These are phyloP conservation scores for Macaranga tanarius DNA, from an alignment of 441 rosid genomes.

Conservation along the genomic window DNA sequence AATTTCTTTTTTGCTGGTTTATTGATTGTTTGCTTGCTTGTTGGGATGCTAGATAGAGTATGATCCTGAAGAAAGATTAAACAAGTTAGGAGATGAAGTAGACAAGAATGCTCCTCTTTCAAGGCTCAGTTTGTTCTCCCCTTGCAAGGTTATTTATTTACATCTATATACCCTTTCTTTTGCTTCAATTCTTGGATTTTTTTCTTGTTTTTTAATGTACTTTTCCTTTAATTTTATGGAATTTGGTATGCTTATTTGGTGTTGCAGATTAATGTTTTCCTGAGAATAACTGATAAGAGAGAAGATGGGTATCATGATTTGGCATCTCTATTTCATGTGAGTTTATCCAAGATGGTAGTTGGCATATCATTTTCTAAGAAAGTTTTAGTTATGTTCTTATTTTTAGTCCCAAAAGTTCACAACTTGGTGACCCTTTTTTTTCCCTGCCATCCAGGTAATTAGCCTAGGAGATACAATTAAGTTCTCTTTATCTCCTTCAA, in stretches of 20 bases:
- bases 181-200: background rate
- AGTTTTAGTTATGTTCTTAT: background rate
- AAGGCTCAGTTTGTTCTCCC: slow-evolving; percentile 87
- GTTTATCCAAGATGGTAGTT: slow-evolving; percentile 17
- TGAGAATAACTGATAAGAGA: slow-evolving; percentile 78
- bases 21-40: slow-evolving; percentile 14
- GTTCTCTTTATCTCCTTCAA: slow-evolving; percentile 86
- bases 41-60: slow-evolving; percentile 54
- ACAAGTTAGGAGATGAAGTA: slow-evolving; percentile 71
- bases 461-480: slow-evolving; percentile 85
- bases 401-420: background rate
- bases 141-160: slow-evolving; percentile 72
- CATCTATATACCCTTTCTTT: slow-evolving; percentile 8
- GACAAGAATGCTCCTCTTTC: slow-evolving; percentile 86
- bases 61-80: slow-evolving; percentile 76
- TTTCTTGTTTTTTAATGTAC: background rate
- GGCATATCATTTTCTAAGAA: background rate
- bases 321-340: slow-evolving; percentile 94
- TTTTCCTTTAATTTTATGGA: background rate
- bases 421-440: slow-evolving; percentile 8
- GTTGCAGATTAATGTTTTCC: slow-evolving; percentile 78
- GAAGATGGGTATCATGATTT: slow-evolving; percentile 94
- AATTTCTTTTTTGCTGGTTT: background rate
- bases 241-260: slow-evolving; percentile 9
- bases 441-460: slow-evolving; percentile 56